Evolutionary conservation across 78 protist genomes (phyloP), one percentile per base, ranked within the genome.

Genomic region (Dictyostelium firmibasis): DNA sequence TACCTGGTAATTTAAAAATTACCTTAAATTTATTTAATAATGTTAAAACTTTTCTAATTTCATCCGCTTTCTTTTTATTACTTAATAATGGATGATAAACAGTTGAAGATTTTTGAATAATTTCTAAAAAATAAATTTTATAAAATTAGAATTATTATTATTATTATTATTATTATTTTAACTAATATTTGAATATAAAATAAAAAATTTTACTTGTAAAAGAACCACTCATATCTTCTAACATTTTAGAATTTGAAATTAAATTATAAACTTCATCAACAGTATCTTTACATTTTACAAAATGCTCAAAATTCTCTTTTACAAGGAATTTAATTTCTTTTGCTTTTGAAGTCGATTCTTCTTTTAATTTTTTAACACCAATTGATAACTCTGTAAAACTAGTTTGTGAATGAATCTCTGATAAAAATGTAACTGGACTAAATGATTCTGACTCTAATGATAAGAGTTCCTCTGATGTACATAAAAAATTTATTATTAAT

Each of bases 271-370:
- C 81, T 38, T 78, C 82, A 87, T 87, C 93, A 18, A 87, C 93
- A 14, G 93, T 87, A 78, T 87, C 93, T 87, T 87, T 87, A 78
- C 93, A 87, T 69, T 87, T 87, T 38, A 87, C 85, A 87, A 87
- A 87, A 64, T 87, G 93, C 43, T 87, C 93, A 67, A 87, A 87
- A 69, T 87, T 87, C 25, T 87, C 93, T 78, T 87, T 78, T 16
- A 87, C 93, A 3, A 87, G 44, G 23, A 23, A 33, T 35, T 87
- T 87, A 10, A 87, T 87, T 29, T 87, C 93, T 47, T 53, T 14
- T 25, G 83, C 93, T 29, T 87, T 87, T 35, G 93, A 87, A 1
- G 47, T 87, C 57, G 74, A 78, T 27, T 8, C 84, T 20, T 87
- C 93, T 78, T 87, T 87, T 25, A 87, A 64, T 78, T 87, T 87